These are phyloP conservation scores for Podaxis mareebaensis DNA, from an alignment of 768 basidiomycete genomes.

Conservation along the genomic window DNA sequence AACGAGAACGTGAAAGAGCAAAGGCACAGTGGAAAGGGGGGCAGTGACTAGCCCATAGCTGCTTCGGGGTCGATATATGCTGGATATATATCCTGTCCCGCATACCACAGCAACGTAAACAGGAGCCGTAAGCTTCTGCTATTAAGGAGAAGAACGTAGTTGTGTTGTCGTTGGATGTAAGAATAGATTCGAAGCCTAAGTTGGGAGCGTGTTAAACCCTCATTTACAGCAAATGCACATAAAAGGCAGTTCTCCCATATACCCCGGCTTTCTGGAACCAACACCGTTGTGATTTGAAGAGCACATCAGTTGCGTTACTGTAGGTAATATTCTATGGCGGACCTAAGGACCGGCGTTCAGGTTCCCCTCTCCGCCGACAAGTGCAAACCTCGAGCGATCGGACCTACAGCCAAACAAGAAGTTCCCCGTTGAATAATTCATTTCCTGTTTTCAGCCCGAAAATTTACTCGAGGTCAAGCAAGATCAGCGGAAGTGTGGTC, in stretches of 20 bases:
- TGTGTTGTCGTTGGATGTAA: background rate
- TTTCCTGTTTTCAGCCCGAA: background rate
- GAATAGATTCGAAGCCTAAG: background rate
- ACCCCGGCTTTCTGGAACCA: background rate
- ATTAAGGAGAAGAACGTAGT: conserved; percentile 2
- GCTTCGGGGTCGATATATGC: background rate
- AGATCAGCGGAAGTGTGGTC: background rate
- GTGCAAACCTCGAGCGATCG: background rate
- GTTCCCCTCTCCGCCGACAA: background rate
- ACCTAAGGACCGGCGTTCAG: background rate
- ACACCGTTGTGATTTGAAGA: background rate
- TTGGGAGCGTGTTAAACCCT: background rate
- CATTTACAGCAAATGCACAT: background rate
- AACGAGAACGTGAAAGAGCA: background rate
- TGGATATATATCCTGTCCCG: background rate
- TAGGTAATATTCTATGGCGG: background rate
- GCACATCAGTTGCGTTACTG: background rate
- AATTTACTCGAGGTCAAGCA: background rate
- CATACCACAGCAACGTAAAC: background rate
- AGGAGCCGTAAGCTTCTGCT: background rate
- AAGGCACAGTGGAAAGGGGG: background rate
- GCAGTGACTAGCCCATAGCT: conserved; percentile 6
- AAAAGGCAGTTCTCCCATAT: background rate
- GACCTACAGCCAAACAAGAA: background rate
- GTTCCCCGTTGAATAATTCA: background rate